phyloP scores from a whole-genome alignment of 2,329 filamentous ascomycete genomes.

The Penicillium sp. region DNA sequence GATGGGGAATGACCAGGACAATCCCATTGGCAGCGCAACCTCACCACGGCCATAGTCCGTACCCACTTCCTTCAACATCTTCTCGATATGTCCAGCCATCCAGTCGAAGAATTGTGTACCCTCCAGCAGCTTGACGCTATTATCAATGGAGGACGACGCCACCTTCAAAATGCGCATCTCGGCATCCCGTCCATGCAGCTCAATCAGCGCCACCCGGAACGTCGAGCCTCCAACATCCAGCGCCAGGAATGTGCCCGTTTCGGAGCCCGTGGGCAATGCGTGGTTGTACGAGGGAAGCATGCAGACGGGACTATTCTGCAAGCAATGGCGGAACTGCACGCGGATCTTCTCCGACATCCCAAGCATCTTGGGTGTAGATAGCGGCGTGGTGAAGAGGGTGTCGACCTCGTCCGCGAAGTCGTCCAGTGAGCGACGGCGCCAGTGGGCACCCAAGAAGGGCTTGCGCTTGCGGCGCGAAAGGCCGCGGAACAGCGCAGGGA shows the following conservation, averaged over 20 bases:
- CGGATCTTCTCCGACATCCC: constrained; percentile 49
- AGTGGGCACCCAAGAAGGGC: constrained; percentile 36
- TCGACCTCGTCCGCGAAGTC: constrained; percentile 45
- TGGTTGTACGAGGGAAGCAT: constrained; percentile 69
- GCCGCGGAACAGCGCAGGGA: constrained; percentile 43
- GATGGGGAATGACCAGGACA: constrained; percentile 69
- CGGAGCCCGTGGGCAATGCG: constrained; percentile 60
- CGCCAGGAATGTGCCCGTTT: constrained; percentile 62
- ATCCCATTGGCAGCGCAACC: constrained; percentile 56
- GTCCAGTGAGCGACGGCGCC: constrained; percentile 41
- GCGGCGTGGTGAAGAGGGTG: constrained; percentile 38
- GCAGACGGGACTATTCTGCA: constrained; percentile 59
- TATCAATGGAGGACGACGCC: constrained; percentile 59
- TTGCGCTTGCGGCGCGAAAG: constrained; percentile 35
- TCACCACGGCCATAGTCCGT: constrained; percentile 43
- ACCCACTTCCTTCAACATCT: constrained; percentile 51
- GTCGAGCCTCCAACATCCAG: constrained; percentile 69
- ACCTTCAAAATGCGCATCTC: constrained; percentile 59
- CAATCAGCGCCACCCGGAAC: constrained; percentile 63
- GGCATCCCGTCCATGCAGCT: constrained; percentile 53
- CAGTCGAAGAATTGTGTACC: constrained; percentile 66
- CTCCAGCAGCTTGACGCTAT: constrained; percentile 55
- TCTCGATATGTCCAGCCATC: constrained; percentile 63
- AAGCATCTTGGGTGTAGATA: constrained; percentile 41
- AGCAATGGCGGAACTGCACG: constrained; percentile 56